These are phyloP conservation scores for Aspergillus sp. DNA, from an alignment of 2,329 filamentous ascomycete genomes.

Conservation along the genomic window DNA sequence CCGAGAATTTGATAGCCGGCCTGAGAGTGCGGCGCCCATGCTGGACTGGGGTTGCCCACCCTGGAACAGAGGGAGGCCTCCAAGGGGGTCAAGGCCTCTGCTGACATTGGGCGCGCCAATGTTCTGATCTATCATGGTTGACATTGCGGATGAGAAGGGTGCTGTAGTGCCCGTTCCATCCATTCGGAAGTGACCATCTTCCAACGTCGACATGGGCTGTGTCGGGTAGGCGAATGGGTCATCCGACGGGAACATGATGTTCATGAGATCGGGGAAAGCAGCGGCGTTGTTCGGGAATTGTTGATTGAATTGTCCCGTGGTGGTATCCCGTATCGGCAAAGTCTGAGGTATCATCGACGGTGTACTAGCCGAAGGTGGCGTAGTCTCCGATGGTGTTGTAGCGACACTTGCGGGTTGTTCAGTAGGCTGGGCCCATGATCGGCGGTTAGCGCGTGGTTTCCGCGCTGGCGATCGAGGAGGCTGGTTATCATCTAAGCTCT, in stretches of 20 bases:
- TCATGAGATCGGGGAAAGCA: conserved; percentile 48
- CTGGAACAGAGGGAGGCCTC: conserved; percentile 27
- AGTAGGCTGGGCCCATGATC: conserved; percentile 26
- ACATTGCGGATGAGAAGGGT: conserved; percentile 23
- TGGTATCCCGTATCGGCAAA: conserved; percentile 24
- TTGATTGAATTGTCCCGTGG: conserved; percentile 29
- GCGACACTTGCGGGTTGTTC: conserved; percentile 31
- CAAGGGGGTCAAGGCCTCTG: conserved; percentile 26
- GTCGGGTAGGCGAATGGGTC: conserved; percentile 53
- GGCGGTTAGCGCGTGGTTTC: conserved; percentile 17
- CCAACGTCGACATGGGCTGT: conserved; percentile 49
- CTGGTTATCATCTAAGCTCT: conserved; percentile 32
- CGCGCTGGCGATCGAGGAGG: conserved; percentile 16
- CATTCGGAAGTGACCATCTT: conserved; percentile 42
- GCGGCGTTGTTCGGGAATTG: conserved; percentile 31
- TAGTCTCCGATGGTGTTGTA: conserved; percentile 28
- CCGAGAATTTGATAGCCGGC: conserved; percentile 29
- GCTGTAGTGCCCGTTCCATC: conserved; percentile 20
- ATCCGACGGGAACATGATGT: conserved; percentile 52
- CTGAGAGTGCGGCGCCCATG: conserved; percentile 29
- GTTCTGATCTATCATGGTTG: conserved; percentile 18
- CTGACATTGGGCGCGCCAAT: conserved; percentile 1
- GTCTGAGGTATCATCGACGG: conserved; percentile 22
- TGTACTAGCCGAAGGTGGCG: conserved; percentile 15
- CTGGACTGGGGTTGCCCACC: conserved; percentile 16